These are phyloP conservation scores for Heracleum sosnowskyi DNA, from an alignment of 129 eudicot species.

Conservation along the genomic window DNA sequence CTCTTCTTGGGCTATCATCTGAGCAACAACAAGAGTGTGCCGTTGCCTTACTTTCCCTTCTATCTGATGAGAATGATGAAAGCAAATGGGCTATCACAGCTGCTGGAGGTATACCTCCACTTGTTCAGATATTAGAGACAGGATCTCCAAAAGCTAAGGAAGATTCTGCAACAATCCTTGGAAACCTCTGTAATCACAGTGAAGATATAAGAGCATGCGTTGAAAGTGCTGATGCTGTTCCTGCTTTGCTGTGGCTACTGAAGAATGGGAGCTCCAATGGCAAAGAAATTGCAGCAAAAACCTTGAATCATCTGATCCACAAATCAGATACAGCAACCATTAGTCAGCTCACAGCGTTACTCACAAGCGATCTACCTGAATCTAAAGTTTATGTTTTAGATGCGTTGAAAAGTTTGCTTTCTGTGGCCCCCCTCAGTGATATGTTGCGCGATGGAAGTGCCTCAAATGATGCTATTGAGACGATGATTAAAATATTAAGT, in stretches of 20 bases:
- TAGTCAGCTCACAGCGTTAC: slow-evolving; percentile 90
- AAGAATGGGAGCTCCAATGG: slow-evolving; percentile 99
- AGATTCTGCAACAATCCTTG: slow-evolving; percentile 93
- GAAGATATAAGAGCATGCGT: slow-evolving; percentile 99
- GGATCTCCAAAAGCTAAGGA: slow-evolving; percentile 97
- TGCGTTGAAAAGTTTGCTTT: slow-evolving; percentile 87
- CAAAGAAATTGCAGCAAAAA: slow-evolving; percentile 95
- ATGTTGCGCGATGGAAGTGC: slow-evolving; percentile 95
- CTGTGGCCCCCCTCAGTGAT: slow-evolving; percentile 69
- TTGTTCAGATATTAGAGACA: slow-evolving; percentile 92
- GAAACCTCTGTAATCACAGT: slow-evolving; percentile 97
- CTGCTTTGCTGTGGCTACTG: slow-evolving; percentile 91
- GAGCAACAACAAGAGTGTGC: slow-evolving; percentile 99
- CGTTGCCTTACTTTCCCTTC: slow-evolving; percentile 89
- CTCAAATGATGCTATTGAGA: slow-evolving; percentile 92
- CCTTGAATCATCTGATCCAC: slow-evolving; percentile 91
- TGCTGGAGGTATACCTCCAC: slow-evolving; percentile 99
- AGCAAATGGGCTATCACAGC: slow-evolving; percentile 99
- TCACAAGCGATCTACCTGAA: slow-evolving; percentile 96
- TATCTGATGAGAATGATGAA: slow-evolving; percentile 92
- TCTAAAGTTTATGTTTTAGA: slow-evolving; percentile 96
- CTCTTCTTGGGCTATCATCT: slow-evolving; percentile 97
- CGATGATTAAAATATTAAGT: slow-evolving; percentile 73
- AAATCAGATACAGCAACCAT: slow-evolving; percentile 97
- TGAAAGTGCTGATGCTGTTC: slow-evolving; percentile 99